A percentile compares a stretch with the other conserved stretches of the same genome.
These are phyloP conservation scores for Syzygium syzygioides DNA, from an alignment of 441 rosid species.

Conservation along the genomic window DNA sequence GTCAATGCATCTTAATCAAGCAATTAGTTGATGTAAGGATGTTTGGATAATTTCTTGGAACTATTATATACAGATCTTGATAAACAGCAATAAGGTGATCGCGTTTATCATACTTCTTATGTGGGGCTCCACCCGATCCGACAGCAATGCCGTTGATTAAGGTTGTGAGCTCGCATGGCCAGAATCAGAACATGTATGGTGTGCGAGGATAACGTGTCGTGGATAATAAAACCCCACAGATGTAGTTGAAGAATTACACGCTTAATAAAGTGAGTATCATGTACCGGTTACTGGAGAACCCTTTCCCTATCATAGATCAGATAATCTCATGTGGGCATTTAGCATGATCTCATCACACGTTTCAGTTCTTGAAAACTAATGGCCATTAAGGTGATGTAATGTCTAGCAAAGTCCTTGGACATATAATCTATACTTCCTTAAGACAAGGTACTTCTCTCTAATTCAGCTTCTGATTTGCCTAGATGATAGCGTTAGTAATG, in stretches of 20 bases:
- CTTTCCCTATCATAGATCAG: not conserved
- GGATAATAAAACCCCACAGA: not conserved
- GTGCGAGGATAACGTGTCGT: not conserved
- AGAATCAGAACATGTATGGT: not conserved
- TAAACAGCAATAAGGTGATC: not conserved
- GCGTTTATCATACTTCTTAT: not conserved
- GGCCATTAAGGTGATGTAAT: not conserved
- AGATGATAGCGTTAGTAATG: not conserved
- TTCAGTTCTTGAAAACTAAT: not conserved
- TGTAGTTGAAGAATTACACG: not conserved
- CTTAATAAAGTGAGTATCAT: not conserved
- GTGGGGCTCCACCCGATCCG: not conserved
- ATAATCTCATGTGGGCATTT: not conserved
- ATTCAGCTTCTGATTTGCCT: not conserved
- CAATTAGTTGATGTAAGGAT: not conserved
- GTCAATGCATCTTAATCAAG: not conserved
- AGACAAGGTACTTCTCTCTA: not conserved
- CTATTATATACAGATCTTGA: not conserved
- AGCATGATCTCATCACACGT: not conserved
- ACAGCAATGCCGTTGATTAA: not conserved
- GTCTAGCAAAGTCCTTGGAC: not conserved
- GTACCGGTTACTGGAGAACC: not conserved
- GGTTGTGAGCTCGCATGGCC: not conserved
- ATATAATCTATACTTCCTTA: not conserved
- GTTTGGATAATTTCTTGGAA: not conserved